Evolutionary conservation across 805 yeast species (phyloP).

Genomic region (Sugiyamaella smithiae): DNA sequence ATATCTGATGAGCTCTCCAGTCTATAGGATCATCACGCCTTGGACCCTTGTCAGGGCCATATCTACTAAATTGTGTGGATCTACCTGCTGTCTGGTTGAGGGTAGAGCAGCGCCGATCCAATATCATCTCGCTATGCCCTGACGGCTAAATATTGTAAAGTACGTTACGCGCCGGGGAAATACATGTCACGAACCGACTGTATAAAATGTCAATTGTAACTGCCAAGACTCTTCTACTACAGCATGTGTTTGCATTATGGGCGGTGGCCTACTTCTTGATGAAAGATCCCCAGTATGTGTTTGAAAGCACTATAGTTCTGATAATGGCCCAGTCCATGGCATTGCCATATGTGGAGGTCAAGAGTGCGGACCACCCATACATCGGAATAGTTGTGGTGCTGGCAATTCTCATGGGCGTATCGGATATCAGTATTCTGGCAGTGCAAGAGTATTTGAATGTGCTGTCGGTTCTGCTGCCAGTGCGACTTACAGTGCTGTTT

Average conservation of each 20-base stretch:
- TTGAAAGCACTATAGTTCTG: constrained; percentile 27
- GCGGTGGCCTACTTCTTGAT: constrained; percentile 31
- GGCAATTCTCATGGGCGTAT: constrained; percentile 24
- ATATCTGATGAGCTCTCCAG: too few relatives aligned
- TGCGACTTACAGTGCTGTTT: constrained; percentile 30
- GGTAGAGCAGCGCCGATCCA: too few relatives aligned
- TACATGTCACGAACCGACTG: too few relatives aligned
- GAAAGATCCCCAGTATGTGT: constrained; percentile 27
- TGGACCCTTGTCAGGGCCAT: too few relatives aligned
- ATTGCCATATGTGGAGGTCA: constrained; percentile 3
- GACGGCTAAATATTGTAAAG: too few relatives aligned
- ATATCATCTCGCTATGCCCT: too few relatives aligned
- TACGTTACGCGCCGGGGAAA: too few relatives aligned
- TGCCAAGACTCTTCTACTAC: constrained; percentile 23
- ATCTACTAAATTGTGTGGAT: too few relatives aligned
- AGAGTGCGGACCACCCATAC: constrained; percentile 23
- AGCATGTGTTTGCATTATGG: constrained; percentile 27
- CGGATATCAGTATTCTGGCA: constrained; percentile 30
- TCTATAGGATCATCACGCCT: too few relatives aligned
- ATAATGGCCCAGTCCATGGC: constrained; percentile 28
- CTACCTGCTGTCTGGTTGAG: too few relatives aligned
- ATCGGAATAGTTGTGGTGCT: constrained; percentile 31
- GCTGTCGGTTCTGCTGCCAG: constrained; percentile 30
- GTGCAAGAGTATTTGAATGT: constrained; percentile 23
- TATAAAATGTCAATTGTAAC: constrained; percentile 21